Evolutionary conservation across 805 yeast species (phyloP), one percentile per base, ranked within the genome.

Genomic region (Metschnikowia borealis): DNA sequence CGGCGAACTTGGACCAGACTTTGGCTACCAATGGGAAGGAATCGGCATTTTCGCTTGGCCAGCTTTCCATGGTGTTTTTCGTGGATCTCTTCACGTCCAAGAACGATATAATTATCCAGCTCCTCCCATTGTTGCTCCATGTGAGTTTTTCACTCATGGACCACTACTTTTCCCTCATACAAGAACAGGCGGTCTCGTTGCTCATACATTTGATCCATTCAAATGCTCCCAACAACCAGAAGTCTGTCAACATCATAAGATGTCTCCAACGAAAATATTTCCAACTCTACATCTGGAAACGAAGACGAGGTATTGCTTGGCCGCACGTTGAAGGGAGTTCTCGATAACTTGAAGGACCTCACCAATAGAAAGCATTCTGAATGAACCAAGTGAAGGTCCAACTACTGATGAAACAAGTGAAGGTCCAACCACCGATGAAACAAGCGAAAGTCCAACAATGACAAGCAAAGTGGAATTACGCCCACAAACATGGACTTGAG

Each of bases 21-120:
- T 77, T 82, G 11, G 63, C 70, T 0, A 73, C 77, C 17, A 75
- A 73, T 39, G 80, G 80, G 21, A 78, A 83, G 60, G 92, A 85
- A 54, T 83, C 91, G 0, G 82, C 90, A 1, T 87, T 94, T 56
- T 90, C 97, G 0, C 73, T 83, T 47, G 94, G 97, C 3, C 98
- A 94, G 62, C 66, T 94, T 33, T 89, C 97, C 0, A 78, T 89
- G 65, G 84, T 94, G 0, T 85, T 91, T 56, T 68, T 94, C 50
- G 96, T 89, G 1, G 97, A 94, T 62, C 67, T 92, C 39, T 74
- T 89, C 47, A 78, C 86, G 4, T 73, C 81, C 15, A 85, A 88
- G 1, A 80, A 79, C 47, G 92, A 87, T 13, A 70, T 83, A 8
- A 72, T 87, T 56, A 70, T 73, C 44, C 71, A 77, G 1, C 79